phyloP scores from a whole-genome alignment of 441 rosid species.

The Corymbia calophylla region DNA sequence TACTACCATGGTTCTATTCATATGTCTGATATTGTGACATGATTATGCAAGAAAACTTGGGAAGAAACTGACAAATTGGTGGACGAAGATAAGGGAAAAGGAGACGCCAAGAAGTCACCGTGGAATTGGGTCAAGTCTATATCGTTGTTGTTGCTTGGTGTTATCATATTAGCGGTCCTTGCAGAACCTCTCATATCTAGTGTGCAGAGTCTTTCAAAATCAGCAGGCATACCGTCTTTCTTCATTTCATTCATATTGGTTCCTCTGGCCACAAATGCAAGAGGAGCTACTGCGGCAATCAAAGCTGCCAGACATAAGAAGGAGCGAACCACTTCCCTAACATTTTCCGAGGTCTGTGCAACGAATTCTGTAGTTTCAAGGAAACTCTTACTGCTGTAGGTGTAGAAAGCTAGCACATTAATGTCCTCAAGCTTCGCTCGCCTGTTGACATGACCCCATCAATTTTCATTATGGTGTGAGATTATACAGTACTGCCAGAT shows the following conservation, averaged over 20 bases:
- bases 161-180: neutral
- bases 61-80: conserved; percentile 10
- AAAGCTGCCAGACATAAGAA: conserved; percentile 35
- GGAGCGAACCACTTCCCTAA: conserved; percentile 29
- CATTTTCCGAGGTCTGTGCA: conserved; percentile 37
- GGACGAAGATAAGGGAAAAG: neutral
- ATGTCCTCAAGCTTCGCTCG: neutral
- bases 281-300: conserved; percentile 30
- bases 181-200: conserved; percentile 8
- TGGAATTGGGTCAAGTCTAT: conserved; percentile 4
- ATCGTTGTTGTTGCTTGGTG: neutral
- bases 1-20: neutral
- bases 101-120: neutral
- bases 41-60: conserved; percentile 3
- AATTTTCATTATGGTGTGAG: neutral
- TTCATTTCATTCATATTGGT: conserved; percentile 36
- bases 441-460: neutral
- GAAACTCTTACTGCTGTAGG: neutral
- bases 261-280: conserved; percentile 42
- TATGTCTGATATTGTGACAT: neutral
- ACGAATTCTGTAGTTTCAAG: neutral
- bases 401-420: neutral
- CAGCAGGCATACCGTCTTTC: conserved; percentile 35
- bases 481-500: neutral
- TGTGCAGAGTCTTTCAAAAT: conserved; percentile 24